Percentiles rank a stretch among this genome's conserved stretches.
phyloP scores from a whole-genome alignment of 1,284 basidiomycete genomes.

The Apiotrichum akiyoshidainum region DNA sequence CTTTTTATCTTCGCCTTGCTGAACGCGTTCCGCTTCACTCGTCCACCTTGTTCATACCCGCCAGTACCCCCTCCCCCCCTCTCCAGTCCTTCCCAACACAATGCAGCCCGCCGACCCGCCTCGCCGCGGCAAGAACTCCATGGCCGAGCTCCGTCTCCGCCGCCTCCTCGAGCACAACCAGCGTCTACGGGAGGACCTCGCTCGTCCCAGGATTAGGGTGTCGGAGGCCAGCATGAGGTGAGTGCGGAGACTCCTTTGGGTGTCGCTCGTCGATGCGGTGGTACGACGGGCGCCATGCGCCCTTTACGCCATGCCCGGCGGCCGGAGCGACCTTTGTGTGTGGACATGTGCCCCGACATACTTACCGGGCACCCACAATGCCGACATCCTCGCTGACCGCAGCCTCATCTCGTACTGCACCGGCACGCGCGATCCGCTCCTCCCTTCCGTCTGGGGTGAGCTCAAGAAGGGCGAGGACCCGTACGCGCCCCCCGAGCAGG shows the following conservation, averaged over 20 bases:
- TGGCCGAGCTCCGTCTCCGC: constrained; percentile 95
- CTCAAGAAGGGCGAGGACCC: constrained; percentile 83
- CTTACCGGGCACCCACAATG: too few relatives aligned
- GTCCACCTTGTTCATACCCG: not conserved
- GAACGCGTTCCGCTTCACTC: too few relatives aligned
- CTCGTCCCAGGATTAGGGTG: constrained; percentile 78
- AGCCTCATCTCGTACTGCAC: constrained; percentile 89
- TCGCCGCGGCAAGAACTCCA: constrained; percentile 54
- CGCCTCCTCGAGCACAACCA: constrained; percentile 90
- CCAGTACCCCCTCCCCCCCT: not conserved
- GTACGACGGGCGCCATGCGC: too few relatives aligned
- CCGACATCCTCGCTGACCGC: constrained; percentile 9
- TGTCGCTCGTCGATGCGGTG: too few relatives aligned
- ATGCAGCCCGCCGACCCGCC: constrained; percentile 6
- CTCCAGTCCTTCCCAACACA: not conserved
- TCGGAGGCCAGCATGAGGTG: constrained; percentile 88
- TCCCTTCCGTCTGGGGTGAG: constrained; percentile 91
- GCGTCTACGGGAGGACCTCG: constrained; percentile 82
- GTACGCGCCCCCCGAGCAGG: constrained; percentile 70
- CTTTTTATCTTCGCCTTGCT: too few relatives aligned
- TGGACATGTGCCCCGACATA: not conserved
- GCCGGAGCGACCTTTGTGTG: not conserved
- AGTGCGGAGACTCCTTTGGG: constrained; percentile 35
- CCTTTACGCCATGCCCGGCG: too few relatives aligned
- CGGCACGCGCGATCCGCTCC: constrained; percentile 79